Base-by-base conservation (phyloP, 805 yeast genomes). In the Metschnikowia santaceciliae region DNA sequence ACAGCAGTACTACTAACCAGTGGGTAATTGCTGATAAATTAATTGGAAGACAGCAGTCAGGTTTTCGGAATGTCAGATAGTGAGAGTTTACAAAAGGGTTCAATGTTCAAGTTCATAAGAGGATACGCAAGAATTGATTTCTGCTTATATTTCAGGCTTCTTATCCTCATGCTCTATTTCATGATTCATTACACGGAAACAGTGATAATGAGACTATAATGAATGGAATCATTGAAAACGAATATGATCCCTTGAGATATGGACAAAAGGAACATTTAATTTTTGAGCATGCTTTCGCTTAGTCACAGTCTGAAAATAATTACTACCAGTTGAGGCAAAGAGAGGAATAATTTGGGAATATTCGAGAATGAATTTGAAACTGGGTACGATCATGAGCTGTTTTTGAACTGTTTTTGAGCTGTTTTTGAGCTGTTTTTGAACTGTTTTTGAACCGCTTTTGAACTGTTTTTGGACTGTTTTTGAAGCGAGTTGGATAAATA, bases 91-190 rank as follows among this genome's bases (percentile, higher is more conserved):
- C 17, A 14, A 4, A n/a, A 40, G 17, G 43, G 1, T n/a, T n/a
- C 33, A 11, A 14, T 33, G 32, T 20, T 6, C 46, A 19, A 14
- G 14, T 33, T 33, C 20, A 30, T 74, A 73, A 22, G 70, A 70
- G 17, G 78, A 81, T 56, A 50, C 77, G 55, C 85, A 82, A 45
- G 75, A 78, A 3, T 78, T 83, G 84, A 86, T 81, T 0, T 22
- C 26, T 2, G 10, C 3, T 8, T 23, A 23, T 3, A 23, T 23
- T 7, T 23, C 26, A 23, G 10, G 26, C 26, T 23, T 23, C 26
- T 23, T 8, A 7, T 23, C 26, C 15, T 40, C 47, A 4, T 23
- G 32, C 30, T 42, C 22, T 4, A 20, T 20, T 20, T 20, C 6
- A 22, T 47, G 49, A 14, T 14, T 13, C 32, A 20, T 38, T 42